Base-by-base conservation (phyloP, 768 basidiomycete species). In the Auricularia sp. region DNA sequence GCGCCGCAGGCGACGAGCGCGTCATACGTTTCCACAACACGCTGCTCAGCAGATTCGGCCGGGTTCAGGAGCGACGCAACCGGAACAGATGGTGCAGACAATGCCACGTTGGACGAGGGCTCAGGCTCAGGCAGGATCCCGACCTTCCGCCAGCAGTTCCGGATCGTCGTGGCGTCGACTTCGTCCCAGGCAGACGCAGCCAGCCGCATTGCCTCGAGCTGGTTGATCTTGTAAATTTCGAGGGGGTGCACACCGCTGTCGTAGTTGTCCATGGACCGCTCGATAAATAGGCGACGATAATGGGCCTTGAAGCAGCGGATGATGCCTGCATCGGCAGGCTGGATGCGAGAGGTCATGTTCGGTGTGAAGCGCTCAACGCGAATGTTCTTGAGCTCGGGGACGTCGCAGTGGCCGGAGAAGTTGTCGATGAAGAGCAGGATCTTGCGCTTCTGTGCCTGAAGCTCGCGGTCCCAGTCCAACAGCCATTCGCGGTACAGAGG, bases 91-190 rank as follows among this genome's bases (percentile, higher is more conserved):
- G 67, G 68, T 18, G 51, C 18, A 23, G 23, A 23, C 44, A 11
- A 47, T 54, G 18, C 10, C 7, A 18, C 51, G 10, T 54, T 7
- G 23, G 51, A 39, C 12, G 39, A 6, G 12, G 39, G 8, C 8
- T 39, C 39, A 12, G 51, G 51, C 10, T 64, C 61, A 58, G 61
- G 33, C 21, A 75, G 66, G 66, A 78, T 79, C 7, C 73, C 71
- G 5, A 75, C 66, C 36, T 78, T 75, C 1, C 34, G 23, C 78
- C 78, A 80, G 67, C 77, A 79, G 62, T 79, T 73, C n/a, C 62
- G 43, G 42, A 80, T 77, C 8, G 76, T 77, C 3, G 68, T 68
- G 0, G 69, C 64, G 34, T 74, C 68, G 3, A 79, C 75, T 1
- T 72, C 68, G 3, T 64, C 29, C 77, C 78, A 78, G 1, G 77